Evolutionary conservation across 2,329 filamentous ascomycete species (phyloP), one percentile per base, ranked within the genome.

Genomic region (Xylariaceae sp.): DNA sequence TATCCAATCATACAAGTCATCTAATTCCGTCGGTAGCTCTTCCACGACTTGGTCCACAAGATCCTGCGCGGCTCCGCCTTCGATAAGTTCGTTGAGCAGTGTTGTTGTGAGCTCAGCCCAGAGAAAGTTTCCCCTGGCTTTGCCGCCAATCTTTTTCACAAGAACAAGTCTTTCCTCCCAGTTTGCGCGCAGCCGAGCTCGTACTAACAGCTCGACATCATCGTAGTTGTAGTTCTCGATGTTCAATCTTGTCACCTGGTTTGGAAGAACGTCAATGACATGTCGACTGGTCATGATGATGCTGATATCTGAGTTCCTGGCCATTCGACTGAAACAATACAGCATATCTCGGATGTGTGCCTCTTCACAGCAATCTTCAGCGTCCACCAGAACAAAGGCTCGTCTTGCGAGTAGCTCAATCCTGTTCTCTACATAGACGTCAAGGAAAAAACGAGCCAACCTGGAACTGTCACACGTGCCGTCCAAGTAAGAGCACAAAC

Each of bases 41-140:
- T 19, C 43, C 11, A 55, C 32, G 5, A 33, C 17, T 19, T 49
- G 44, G 15, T 43, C 19, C 30, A 49, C 48, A 2, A 44, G 14
- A n/a, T 54, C 44, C 18, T 38, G 41, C 22, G n/a, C 30, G 11
- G 42, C 44, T 5, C 48, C 44, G 7, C 22, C 32, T 9, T 51
- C 45, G 4, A 51, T 47, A 12, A 48, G 33, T 39, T 45, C 27
- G 31, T 54, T 51, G 14, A 56, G 33, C 6, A 54, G 27, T 17
- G 51, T 51, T 3, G 51, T 54, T 19, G 48, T 51, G 30, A 53
- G 30, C n/a, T 47, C 47, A 30, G 53, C 53, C 53, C 53, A 55
- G n/a, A 51, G 32, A 18, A 55, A 53, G 39, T 44, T 47, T 3
- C 48, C 48, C 1, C 39, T 33, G 35, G 53, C 47, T 31, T 49